A percentile compares a stretch with the other conserved stretches of the same genome.
phyloP scores from a whole-genome alignment of 2,329 filamentous ascomycete genomes.

The Pestalotiopsis sp. region DNA sequence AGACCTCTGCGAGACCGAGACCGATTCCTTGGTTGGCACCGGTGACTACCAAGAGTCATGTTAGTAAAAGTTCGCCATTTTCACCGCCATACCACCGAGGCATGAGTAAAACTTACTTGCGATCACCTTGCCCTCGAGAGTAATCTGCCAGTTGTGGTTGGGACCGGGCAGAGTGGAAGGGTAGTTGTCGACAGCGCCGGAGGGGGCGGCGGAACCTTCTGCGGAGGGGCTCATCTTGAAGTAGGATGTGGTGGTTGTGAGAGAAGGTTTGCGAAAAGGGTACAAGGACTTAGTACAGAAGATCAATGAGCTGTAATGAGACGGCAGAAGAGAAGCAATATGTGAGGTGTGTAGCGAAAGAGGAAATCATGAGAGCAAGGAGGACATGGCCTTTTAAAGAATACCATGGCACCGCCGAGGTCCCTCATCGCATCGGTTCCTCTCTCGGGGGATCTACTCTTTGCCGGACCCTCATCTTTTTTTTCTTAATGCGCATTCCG shows the following conservation, averaged over 20 bases:
- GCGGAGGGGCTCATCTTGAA: slow-evolving; percentile 20
- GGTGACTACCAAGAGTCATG: slow-evolving; percentile 30
- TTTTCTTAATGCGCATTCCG: neutral
- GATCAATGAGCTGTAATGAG: neutral
- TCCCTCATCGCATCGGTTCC: neutral
- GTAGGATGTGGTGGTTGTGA: neutral
- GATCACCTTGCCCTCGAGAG: slow-evolving; percentile 40
- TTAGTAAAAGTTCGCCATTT: neutral
- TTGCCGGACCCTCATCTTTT: neutral
- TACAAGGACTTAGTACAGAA: neutral
- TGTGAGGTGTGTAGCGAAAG: neutral
- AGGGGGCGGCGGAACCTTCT: slow-evolving; percentile 8
- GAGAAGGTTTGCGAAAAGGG: neutral
- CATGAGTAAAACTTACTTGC: slow-evolving; percentile 31
- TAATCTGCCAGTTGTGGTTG: slow-evolving; percentile 37
- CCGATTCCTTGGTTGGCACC: slow-evolving; percentile 48
- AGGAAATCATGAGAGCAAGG: neutral
- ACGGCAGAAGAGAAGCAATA: neutral
- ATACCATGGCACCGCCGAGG: neutral
- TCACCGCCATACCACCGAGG: neutral
- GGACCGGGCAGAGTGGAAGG: slow-evolving; percentile 35
- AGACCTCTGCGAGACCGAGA: slow-evolving; percentile 48
- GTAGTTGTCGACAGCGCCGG: slow-evolving; percentile 20
- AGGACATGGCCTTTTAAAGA: slow-evolving; percentile 1
- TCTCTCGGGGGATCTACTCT: slow-evolving; percentile 2